Evolutionary conservation across 1,284 basidiomycete genomes (phyloP).

Genomic region (Ustilago trichophora): DNA sequence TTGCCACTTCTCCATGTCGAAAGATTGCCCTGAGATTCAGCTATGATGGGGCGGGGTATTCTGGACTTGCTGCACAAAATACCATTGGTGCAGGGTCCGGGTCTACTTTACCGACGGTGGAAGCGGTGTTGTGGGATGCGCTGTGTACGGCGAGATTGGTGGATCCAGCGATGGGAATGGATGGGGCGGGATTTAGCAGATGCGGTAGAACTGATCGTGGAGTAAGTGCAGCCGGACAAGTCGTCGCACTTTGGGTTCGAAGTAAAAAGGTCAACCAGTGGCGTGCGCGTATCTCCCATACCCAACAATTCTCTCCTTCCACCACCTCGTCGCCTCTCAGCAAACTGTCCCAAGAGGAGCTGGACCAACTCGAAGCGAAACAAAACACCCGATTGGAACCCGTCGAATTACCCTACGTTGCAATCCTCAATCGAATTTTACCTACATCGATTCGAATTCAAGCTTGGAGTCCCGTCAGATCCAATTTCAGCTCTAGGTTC

Average conservation of each 20-base stretch:
- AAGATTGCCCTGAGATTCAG: slow-evolving; percentile 92
- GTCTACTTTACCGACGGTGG: slow-evolving; percentile 82
- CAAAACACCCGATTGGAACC: slow-evolving; percentile 36
- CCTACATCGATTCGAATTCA: slow-evolving; percentile 89
- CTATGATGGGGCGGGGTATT: slow-evolving; percentile 91
- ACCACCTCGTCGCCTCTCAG: neutral
- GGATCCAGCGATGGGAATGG: slow-evolving; percentile 53
- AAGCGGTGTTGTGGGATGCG: slow-evolving; percentile 84
- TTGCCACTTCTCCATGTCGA: slow-evolving; percentile 75
- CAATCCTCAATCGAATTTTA: slow-evolving; percentile 86
- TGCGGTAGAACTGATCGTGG: slow-evolving; percentile 95
- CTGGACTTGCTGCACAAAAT: slow-evolving; percentile 78
- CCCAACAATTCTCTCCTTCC: slow-evolving; percentile 2
- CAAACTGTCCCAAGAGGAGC: neutral
- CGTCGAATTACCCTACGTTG: slow-evolving; percentile 79
- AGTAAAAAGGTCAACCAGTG: slow-evolving; percentile 60
- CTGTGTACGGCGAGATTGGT: slow-evolving; percentile 61
- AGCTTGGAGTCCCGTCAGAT: slow-evolving; percentile 90
- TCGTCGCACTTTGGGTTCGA: slow-evolving; percentile 81
- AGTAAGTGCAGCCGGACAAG: slow-evolving; percentile 93
- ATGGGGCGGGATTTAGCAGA: slow-evolving; percentile 81
- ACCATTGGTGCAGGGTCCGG: slow-evolving; percentile 67
- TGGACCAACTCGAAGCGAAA: slow-evolving; percentile 34
- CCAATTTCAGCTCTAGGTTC: slow-evolving; percentile 85
- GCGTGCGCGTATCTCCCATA: slow-evolving; percentile 3